Evolutionary conservation across 23 red algal species (phyloP).

Genomic region (Gracilaria vermiculophylla): DNA sequence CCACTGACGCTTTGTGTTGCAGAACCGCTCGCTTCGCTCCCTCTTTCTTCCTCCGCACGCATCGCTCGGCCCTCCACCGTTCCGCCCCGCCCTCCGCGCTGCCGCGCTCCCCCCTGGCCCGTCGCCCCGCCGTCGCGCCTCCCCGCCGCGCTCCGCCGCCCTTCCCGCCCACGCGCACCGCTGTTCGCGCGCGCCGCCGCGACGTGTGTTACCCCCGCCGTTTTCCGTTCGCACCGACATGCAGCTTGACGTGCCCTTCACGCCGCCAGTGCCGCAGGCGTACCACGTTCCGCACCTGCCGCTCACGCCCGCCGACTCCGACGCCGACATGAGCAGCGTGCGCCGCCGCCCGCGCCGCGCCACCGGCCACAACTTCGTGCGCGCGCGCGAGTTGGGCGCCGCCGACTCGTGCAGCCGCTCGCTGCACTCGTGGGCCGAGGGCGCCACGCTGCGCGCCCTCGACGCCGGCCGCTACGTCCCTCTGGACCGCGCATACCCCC

Average conservation of each 20-base stretch:
- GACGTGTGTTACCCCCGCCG: not conserved
- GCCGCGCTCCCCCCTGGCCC: not conserved
- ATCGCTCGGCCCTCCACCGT: not conserved
- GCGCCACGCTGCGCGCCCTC: slow-evolving; percentile 9
- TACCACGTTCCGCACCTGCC: not conserved
- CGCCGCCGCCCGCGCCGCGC: slow-evolving; percentile 15
- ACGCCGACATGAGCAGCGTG: not conserved
- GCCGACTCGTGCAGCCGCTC: not conserved
- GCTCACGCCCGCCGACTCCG: not conserved
- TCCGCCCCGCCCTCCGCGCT: not conserved
- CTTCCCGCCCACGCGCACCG: not conserved
- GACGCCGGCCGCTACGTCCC: slow-evolving; percentile 58
- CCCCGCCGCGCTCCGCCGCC: not conserved
- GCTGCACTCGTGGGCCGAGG: slow-evolving; percentile 21
- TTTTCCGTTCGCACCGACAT: not conserved
- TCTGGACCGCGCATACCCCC: slow-evolving; percentile 22
- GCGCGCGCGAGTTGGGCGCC: slow-evolving; percentile 12
- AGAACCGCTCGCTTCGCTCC: not conserved
- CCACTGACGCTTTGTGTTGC: too few relatives aligned
- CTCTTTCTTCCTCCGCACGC: not conserved
- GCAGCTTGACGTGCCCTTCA: not conserved
- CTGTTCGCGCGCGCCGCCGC: not conserved
- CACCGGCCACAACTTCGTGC: slow-evolving; percentile 28
- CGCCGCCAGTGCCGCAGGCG: not conserved
- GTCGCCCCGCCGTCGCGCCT: not conserved